These are phyloP conservation scores for Leccinum boreale DNA, from an alignment of 768 basidiomycete species.

Conservation along the genomic window DNA sequence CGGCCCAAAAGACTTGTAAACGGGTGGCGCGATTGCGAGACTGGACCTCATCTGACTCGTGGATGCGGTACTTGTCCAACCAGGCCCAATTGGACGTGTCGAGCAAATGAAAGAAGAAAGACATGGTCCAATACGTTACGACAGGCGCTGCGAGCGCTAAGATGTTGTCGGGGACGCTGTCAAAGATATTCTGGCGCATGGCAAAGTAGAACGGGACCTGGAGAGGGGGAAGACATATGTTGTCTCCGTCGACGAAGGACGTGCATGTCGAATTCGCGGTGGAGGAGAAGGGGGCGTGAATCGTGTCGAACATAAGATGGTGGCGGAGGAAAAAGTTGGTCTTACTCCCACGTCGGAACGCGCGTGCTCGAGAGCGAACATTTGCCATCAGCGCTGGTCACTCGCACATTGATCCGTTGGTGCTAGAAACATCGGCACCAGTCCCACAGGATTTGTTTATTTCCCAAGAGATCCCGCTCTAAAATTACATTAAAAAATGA, in stretches of 20 bases:
- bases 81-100: slow-evolving; percentile 75
- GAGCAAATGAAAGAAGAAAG: slow-evolving; percentile 76
- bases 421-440: no score
- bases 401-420: no score
- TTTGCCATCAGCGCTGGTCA: no score
- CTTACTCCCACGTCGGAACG: slow-evolving; percentile 5
- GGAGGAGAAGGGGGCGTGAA: slow-evolving; percentile 5
- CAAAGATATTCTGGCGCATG: slow-evolving; percentile 43
- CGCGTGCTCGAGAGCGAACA: no score
- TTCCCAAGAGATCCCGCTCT: neutral
- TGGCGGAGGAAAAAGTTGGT: neutral
- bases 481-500: slow-evolving; percentile 4
- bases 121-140: slow-evolving; percentile 79
- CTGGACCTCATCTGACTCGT: slow-evolving; percentile 79
- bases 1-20: slow-evolving; percentile 69
- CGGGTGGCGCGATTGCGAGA: slow-evolving; percentile 73
- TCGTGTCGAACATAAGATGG: slow-evolving; percentile 14
- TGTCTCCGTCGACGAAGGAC: slow-evolving; percentile 31
- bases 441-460: no score
- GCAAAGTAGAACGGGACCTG: slow-evolving; percentile 57
- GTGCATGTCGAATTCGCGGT: slow-evolving; percentile 38
- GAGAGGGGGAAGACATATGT: slow-evolving; percentile 35
- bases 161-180: slow-evolving; percentile 62
- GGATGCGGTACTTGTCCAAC: slow-evolving; percentile 83
- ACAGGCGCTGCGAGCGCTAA: slow-evolving; percentile 75